These are phyloP conservation scores for Steccherinum ochraceum DNA, from an alignment of 768 basidiomycete species.

Conservation along the genomic window DNA sequence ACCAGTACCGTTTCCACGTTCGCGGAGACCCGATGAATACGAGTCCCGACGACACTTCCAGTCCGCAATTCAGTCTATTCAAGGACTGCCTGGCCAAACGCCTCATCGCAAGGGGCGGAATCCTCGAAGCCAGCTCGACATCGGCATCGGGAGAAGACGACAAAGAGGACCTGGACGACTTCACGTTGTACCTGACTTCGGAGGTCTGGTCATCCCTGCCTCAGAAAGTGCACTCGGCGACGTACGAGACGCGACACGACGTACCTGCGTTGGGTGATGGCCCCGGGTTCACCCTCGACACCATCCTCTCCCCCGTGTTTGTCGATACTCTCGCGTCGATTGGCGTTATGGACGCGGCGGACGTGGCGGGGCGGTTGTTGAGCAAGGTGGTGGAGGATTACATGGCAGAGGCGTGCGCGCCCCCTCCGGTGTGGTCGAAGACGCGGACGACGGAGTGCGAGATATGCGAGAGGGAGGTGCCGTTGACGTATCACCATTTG, in stretches of 20 bases:
- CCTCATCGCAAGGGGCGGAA: constrained; percentile 29
- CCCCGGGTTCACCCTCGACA: constrained; percentile 34
- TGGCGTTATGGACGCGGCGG: constrained; percentile 33
- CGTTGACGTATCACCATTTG: constrained; percentile 56
- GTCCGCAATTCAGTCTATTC: constrained; percentile 24
- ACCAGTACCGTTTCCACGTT: no score
- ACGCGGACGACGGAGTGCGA: constrained; percentile 52
- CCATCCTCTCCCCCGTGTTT: constrained; percentile 36
- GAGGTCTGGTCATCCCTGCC: constrained; percentile 46
- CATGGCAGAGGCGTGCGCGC: constrained; percentile 37
- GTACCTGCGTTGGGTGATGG: constrained; percentile 30
- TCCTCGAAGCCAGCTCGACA: no score
- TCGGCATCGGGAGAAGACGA: constrained; percentile 10
- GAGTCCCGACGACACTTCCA: neutral
- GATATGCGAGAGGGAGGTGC: constrained; percentile 51
- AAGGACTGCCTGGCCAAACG: constrained; percentile 41
- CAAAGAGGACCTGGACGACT: constrained; percentile 41
- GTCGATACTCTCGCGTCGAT: constrained; percentile 47
- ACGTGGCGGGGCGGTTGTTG: constrained; percentile 35
- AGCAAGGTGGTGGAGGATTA: constrained; percentile 35
- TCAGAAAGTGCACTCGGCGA: constrained; percentile 25
- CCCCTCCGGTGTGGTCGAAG: constrained; percentile 45
- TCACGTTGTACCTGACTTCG: constrained; percentile 42
- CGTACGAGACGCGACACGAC: constrained; percentile 29
- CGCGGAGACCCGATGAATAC: no score